Conservation (phyloP, 2,329 filamentous ascomycete genomes). For the Apiospora malaysiana region DNA sequence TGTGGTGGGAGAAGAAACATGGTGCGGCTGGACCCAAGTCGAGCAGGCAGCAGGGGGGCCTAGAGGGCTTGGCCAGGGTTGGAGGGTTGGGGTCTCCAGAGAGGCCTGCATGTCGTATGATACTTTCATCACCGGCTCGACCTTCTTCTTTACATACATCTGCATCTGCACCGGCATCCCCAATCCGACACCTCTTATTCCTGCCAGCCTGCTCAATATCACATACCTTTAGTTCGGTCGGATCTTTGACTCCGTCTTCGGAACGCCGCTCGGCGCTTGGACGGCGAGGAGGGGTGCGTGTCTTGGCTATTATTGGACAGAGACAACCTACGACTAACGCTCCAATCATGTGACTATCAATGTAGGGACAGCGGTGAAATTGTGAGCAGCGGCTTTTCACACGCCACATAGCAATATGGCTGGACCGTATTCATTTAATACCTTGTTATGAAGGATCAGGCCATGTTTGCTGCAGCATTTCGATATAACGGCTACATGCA, state of each 20-base stretch:
- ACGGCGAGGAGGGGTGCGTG: not conserved
- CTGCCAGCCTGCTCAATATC: not conserved
- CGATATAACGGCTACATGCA: not conserved
- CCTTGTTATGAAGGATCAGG: not conserved
- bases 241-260: not conserved
- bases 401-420: not conserved
- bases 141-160: no score
- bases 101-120: not conserved
- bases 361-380: conserved; percentile 1
- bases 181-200: not conserved
- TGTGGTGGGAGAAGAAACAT: not conserved
- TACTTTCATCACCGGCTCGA: not conserved
- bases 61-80: not conserved
- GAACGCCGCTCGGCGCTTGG: not conserved
- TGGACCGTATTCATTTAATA: not conserved
- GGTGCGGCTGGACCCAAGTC: not conserved
- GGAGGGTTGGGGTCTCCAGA: no score
- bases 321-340: not conserved
- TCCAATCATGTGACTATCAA: not conserved
- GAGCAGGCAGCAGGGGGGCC: not conserved
- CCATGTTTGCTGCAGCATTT: not conserved
- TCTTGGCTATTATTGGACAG: conserved; percentile 2
- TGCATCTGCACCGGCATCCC: not conserved
- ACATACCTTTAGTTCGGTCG: not conserved
- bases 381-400: not conserved